phyloP scores from a whole-genome alignment of 805 yeast species.

The Saccharomyces eubayanus region DNA sequence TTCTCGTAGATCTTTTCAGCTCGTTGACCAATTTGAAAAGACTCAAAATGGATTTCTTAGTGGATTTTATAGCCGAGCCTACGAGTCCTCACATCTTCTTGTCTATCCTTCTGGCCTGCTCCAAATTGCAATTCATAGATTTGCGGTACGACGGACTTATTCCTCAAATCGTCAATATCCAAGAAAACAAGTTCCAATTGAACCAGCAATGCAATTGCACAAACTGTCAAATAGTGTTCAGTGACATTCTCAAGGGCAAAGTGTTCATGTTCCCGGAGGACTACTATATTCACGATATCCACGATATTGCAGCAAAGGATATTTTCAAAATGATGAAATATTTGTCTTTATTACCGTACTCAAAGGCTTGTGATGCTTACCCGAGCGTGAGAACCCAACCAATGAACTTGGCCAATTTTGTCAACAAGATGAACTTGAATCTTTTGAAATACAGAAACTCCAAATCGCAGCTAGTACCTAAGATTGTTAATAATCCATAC shows the following conservation, averaged over 20 bases:
- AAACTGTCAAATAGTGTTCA: slow-evolving; percentile 25
- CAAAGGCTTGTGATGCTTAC: slow-evolving; percentile 37
- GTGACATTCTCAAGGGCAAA: slow-evolving; percentile 30
- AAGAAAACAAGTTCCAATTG: slow-evolving; percentile 20
- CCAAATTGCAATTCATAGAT: slow-evolving; percentile 34
- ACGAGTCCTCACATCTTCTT: slow-evolving; percentile 29
- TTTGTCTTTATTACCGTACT: slow-evolving; percentile 34
- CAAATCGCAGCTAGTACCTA: slow-evolving; percentile 16
- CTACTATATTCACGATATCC: slow-evolving; percentile 18
- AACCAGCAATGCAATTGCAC: slow-evolving; percentile 28
- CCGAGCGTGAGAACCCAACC: slow-evolving; percentile 38
- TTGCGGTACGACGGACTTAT: slow-evolving; percentile 31
- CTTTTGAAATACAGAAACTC: slow-evolving; percentile 19
- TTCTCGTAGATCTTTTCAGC: slow-evolving; percentile 29
- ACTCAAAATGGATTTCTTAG: slow-evolving; percentile 35
- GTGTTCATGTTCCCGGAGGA: slow-evolving; percentile 29
- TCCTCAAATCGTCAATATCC: slow-evolving; percentile 24
- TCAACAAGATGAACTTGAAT: slow-evolving; percentile 21
- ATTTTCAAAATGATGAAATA: slow-evolving; percentile 32
- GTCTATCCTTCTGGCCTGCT: slow-evolving; percentile 29
- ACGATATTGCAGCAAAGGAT: slow-evolving; percentile 30
- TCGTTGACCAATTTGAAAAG: slow-evolving; percentile 28
- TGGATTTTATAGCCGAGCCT: slow-evolving; percentile 29
- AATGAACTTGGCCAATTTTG: slow-evolving; percentile 30
- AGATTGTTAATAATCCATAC: background rate